Conservation (phyloP, 2,329 filamentous ascomycete species). For the Calonectria multiphialidica region DNA sequence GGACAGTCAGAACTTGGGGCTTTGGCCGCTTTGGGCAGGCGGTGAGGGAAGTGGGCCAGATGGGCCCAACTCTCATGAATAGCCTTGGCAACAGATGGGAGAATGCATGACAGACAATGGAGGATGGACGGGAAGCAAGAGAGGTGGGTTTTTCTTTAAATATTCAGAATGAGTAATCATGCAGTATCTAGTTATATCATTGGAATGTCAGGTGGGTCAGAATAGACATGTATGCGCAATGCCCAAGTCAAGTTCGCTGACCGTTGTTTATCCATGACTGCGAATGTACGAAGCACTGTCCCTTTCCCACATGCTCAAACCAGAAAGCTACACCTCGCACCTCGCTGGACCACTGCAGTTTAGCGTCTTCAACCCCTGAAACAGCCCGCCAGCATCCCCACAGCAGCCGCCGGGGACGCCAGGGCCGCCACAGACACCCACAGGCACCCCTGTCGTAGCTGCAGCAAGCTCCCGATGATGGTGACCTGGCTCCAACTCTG, state of each 20-base stretch:
- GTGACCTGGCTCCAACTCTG: conserved; percentile 28
- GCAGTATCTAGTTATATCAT: no score
- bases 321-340: not conserved
- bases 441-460: conserved; percentile 16
- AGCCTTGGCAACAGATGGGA: no score
- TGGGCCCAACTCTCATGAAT: not conserved
- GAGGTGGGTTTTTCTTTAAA: no score
- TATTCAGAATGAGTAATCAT: no score
- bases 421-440: not conserved
- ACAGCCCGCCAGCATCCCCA: not conserved
- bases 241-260: not conserved
- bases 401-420: not conserved
- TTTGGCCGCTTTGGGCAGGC: conserved; percentile 35
- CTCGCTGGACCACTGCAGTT: not conserved
- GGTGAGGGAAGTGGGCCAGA: not conserved
- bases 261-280: not conserved
- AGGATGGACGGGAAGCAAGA: not conserved
- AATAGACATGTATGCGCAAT: not conserved
- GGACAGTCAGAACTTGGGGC: not conserved
- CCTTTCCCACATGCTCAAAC: not conserved
- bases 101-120: not conserved
- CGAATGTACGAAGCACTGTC: no score
- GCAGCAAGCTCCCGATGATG: conserved; percentile 24
- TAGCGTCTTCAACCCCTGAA: conserved; percentile 7
- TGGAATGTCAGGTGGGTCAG: not conserved